Base-by-base conservation (phyloP, 805 yeast species). In the Metschnikowia henanensis region DNA sequence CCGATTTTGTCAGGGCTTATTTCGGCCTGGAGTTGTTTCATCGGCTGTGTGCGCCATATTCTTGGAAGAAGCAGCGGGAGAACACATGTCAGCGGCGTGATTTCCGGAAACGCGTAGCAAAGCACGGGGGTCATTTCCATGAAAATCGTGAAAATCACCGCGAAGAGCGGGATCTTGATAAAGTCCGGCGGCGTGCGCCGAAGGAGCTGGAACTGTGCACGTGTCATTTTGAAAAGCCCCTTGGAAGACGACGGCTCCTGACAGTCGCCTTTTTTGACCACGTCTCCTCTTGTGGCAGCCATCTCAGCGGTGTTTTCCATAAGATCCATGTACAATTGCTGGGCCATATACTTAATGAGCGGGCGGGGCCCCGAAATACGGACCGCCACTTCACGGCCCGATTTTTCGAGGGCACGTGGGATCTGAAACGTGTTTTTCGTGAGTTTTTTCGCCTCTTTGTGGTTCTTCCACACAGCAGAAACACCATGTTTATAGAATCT, bases 401-500 rank as follows among this genome's bases (percentile, higher is more conserved):
- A 29, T 16, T 49, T 47, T 36, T 60, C 57, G 30, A 65, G 37
- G 9, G 45, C 46, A 12, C 56, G 52, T 13, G 49, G 25, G 8
- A 65, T 21, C 39, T 58, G 58, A 44, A 43, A 60, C 28, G 52
- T 43, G 9, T 52, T 29, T 17, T 49, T 57, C 38, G 46, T 37
- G 30, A 66, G 28, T 4, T 41, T 29, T 16, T 52, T 53, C 15
- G 53, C 41, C 21, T 46, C 40, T 30, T 52, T 52, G 30, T 59
- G 47, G 46, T 80, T 79, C 1, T 59, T 48, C 79, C 83, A 81
- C 0, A 83, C 76, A 50, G 76, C 77, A 17, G 65, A 59, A 2
- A 84, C 68, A 1, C 92, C 91, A 2, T 65, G 58, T 47, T 76
- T 75, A 64, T 84, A 84, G 57, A 83, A 81, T 5, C 59, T 59